These are phyloP conservation scores for Claviceps digitariae DNA, from an alignment of 2,329 filamentous ascomycete genomes.

Conservation along the genomic window DNA sequence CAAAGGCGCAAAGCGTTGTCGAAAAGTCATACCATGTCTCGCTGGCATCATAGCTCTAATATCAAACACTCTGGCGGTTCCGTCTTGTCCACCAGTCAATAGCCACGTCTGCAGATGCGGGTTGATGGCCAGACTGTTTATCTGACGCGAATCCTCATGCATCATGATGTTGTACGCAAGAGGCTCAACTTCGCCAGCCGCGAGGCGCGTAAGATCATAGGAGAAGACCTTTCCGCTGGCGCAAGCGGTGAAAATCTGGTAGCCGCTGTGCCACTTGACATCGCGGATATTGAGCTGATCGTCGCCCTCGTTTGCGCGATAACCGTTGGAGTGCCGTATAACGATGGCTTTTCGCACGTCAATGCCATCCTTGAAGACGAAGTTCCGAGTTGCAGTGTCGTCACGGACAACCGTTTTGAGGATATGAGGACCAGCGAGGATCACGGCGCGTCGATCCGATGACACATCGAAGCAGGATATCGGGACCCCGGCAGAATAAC, in stretches of 20 bases:
- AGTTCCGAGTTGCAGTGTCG: conserved; percentile 23
- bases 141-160: conserved; percentile 47
- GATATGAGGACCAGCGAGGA: conserved; percentile 44
- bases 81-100: conserved; percentile 51
- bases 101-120: conserved; percentile 44
- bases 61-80: conserved; percentile 48
- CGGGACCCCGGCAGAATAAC: conserved; percentile 37
- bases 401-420: conserved; percentile 48
- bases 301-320: conserved; percentile 25
- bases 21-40: conserved; percentile 38
- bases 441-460: conserved; percentile 39
- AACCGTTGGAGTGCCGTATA: conserved; percentile 29
- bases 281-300: conserved; percentile 53
- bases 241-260: conserved; percentile 48
- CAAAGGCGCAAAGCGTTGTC: conserved; percentile 28
- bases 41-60: conserved; percentile 31
- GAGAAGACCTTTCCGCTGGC: conserved; percentile 51
- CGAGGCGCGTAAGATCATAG: conserved; percentile 43
- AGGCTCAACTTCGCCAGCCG: conserved; percentile 28
- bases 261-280: conserved; percentile 43
- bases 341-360: conserved; percentile 45
- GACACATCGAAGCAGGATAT: conserved; percentile 46
- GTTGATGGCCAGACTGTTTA: conserved; percentile 50
- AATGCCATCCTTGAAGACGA: conserved; percentile 39
- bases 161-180: conserved; percentile 43